Percentiles rank a stretch among this genome's conserved stretches.
phyloP scores from a whole-genome alignment of 192 early-diverging fungal species.

The Backusella circina region DNA sequence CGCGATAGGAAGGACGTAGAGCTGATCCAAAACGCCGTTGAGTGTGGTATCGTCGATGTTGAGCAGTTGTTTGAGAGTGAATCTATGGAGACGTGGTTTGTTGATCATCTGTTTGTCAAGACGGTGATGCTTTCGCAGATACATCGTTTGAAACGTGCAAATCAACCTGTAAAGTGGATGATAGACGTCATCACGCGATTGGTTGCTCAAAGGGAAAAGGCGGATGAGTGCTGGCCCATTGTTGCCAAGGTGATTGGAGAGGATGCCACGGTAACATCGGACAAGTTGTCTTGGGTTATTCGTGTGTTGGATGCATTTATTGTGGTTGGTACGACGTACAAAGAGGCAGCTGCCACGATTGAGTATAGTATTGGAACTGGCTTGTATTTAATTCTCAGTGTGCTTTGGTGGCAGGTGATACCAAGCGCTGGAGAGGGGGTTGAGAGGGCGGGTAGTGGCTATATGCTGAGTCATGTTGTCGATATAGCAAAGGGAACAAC shows the following conservation, averaged over 20 bases:
- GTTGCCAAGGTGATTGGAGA: not conserved
- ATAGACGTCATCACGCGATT: not conserved
- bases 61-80: not conserved
- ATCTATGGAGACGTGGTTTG: not conserved
- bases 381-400: not conserved
- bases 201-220: not conserved
- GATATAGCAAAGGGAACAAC: not conserved
- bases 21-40: not conserved
- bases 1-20: not conserved
- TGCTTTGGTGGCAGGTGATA: not conserved
- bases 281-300: slow-evolving; percentile 39
- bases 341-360: not conserved
- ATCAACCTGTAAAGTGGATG: not conserved
- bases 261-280: slow-evolving; percentile 3
- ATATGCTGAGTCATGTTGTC: slow-evolving; percentile 5
- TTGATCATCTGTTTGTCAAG: not conserved
- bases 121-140: not conserved
- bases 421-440: not conserved
- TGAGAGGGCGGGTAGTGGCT: not conserved
- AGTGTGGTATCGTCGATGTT: slow-evolving; percentile 5
- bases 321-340: slow-evolving; percentile 22
- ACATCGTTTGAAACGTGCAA: not conserved
- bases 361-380: not conserved
- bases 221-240: not conserved
- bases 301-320: slow-evolving; percentile 49